Evolutionary conservation across 2,329 filamentous ascomycete species (phyloP), one percentile per base, ranked within the genome.

Genomic region (Aspergillus versicolor): DNA sequence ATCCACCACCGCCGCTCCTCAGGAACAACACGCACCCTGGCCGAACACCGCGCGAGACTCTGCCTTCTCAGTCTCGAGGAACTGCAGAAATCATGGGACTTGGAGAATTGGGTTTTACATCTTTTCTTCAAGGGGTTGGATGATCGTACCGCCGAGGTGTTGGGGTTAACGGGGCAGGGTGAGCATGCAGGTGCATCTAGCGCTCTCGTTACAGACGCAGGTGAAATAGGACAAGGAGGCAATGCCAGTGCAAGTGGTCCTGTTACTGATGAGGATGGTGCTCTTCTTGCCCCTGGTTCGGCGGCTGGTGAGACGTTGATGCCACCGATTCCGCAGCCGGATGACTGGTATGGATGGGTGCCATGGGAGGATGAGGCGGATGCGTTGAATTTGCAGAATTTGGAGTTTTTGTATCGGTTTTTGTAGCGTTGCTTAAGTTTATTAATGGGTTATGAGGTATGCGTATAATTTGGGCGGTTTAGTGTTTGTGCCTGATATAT

Each of bases 71-170:
- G 79, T 0, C 61, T 81, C 0, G 74, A 79, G 49, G 79, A 82
- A 57, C 62, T 81, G 8, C 79, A 81, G 55, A 77, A 76, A 52
- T 78, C 76, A 0, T 82, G 79, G 79, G 77, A 80, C 48, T 65
- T 81, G 8, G 77, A 77, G 13, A 81, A 81, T 53, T 78, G 77
- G 75, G 75, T 81, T 0, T 62, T 81, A 3, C 72, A 81, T 58
- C 65, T 81, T 0, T 82, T 82, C 57, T 79, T 81, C 32, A 77
- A 78, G 5, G 80, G 77, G 44, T 62, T 79, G 2, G 79, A 81
- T 58, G 73, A 75, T 47, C 72, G 75, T 19, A 80, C 75, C 0
- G 77, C 78, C 2, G 70, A 70, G 9, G 70, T 73, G 15, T 65
- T 80, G 19, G 65, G 69, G 22, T 44, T 72, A 54, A 40, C 43